phyloP scores from a whole-genome alignment of 495 filamentous ascomycete species.

The Trichoderma gamsii region DNA sequence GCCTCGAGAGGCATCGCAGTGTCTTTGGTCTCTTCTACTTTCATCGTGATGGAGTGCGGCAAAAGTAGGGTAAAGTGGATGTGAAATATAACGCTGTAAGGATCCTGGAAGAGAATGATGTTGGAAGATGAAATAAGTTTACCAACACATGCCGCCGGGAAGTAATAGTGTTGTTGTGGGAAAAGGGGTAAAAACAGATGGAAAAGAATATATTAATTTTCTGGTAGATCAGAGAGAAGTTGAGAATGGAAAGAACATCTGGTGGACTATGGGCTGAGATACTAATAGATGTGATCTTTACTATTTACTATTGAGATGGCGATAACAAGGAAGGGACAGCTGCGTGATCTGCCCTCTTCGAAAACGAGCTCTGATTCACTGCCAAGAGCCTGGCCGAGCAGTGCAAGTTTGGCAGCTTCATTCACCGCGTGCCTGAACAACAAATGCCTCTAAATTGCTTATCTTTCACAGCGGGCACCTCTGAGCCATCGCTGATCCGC shows the following conservation, averaged over 20 bases:
- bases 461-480: no score
- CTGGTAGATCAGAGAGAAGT: neutral
- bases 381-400: neutral
- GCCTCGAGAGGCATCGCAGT: neutral
- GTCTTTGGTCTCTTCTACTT: neutral
- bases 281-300: no score
- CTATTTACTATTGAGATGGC: neutral
- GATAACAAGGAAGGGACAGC: neutral
- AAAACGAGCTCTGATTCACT: neutral
- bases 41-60: neutral
- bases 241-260: neutral
- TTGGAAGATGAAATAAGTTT: neutral
- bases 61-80: neutral
- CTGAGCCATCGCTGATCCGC: no score
- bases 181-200: neutral
- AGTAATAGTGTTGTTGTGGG: neutral
- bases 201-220: neutral
- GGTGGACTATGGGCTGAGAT: neutral
- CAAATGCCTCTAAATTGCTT: no score
- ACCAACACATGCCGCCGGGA: neutral
- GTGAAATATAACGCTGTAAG: neutral
- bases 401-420: neutral
- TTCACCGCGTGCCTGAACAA: no score
- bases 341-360: neutral
- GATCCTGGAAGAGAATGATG: neutral